Conservation (phyloP, 1,284 basidiomycete species). For the Puccinia hordei region DNA sequence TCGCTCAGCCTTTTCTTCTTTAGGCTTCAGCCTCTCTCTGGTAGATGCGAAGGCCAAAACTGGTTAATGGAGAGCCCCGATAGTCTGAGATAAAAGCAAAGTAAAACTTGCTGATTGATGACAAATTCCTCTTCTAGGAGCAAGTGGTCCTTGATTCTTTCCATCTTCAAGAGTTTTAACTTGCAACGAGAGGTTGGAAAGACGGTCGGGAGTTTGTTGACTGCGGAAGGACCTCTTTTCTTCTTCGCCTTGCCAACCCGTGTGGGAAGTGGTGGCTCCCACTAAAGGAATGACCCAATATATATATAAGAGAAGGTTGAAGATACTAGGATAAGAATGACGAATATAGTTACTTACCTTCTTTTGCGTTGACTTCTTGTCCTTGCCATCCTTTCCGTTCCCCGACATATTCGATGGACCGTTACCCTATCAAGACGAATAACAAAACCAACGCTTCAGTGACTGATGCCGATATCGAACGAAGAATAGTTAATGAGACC, state of each 20-base stretch:
- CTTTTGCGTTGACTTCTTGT: conserved; percentile 50
- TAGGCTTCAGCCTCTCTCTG: conserved; percentile 58
- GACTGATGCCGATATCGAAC: background rate
- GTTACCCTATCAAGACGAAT: conserved; percentile 38
- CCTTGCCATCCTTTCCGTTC: conserved; percentile 50
- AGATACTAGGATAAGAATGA: background rate
- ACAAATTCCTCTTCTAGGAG: conserved; percentile 75
- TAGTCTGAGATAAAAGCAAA: background rate
- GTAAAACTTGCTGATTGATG: conserved; percentile 42
- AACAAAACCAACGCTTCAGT: background rate
- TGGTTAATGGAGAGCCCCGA: background rate
- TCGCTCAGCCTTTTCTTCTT: conserved; percentile 94
- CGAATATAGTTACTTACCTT: conserved; percentile 25
- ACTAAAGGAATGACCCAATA: conserved; percentile 69
- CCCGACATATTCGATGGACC: conserved; percentile 50
- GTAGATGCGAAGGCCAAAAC: background rate
- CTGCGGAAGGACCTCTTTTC: conserved; percentile 79
- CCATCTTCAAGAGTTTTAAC: conserved; percentile 89
- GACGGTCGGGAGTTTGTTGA: conserved; percentile 88
- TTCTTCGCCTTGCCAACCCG: conserved; percentile 89
- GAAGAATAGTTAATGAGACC: background rate
- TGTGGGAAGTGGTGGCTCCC: conserved; percentile 97
- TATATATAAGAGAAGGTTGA: conserved; percentile 17
- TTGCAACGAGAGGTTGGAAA: conserved; percentile 94
- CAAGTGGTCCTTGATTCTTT: conserved; percentile 97